Evolutionary conservation across 2,329 filamentous ascomycete species (phyloP), one percentile per base, ranked within the genome.

Genomic region (Nothophoma quercina): DNA sequence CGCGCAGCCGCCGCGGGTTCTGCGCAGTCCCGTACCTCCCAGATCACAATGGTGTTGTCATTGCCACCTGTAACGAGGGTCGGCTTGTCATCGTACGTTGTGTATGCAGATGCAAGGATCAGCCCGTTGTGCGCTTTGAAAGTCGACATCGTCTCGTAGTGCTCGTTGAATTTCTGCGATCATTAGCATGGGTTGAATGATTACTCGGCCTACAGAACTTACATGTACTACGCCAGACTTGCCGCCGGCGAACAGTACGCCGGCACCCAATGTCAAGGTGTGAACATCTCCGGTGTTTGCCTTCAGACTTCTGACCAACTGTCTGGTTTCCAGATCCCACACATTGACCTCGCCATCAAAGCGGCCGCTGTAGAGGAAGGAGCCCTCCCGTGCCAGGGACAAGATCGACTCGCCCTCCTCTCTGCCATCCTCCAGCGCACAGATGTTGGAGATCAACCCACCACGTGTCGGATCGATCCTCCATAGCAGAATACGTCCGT

Each of bases 401-500:
- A 97, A 79, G 2, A 89, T 84, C 2, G 84, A 81, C 51, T 84
- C 83, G n/a, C 82, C 82, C 60, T 81, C 79, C 51, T 81, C 79
- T 40, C 79, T 68, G 2, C 81, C 82, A 60, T 87, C 87, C 54
- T 87, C 83, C 2, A 89, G 73, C 25, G 78, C 79, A 74, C 88
- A 88, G 42, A 96, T 83, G 69, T 91, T 87, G 23, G 85, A 78
- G 3, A 95, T 88, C 0, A 83, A 84, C 2, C 85, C 85, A 45
- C 81, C 81, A 9, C 79, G 77, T 8, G 83, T 77, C 7, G 82
- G 77, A n/a, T 84, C 76, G 13, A 96, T 81, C 45, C 84, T 85
- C 95, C 95, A 99, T n/a, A 98, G 74, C 74, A 96, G 96, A 70
- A 99, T 93, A 0, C 89, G 90, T 0, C 95, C 96, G 69, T 98